Conservation (phyloP, 1,284 basidiomycete genomes). For the Takashimella tepidaria region DNA sequence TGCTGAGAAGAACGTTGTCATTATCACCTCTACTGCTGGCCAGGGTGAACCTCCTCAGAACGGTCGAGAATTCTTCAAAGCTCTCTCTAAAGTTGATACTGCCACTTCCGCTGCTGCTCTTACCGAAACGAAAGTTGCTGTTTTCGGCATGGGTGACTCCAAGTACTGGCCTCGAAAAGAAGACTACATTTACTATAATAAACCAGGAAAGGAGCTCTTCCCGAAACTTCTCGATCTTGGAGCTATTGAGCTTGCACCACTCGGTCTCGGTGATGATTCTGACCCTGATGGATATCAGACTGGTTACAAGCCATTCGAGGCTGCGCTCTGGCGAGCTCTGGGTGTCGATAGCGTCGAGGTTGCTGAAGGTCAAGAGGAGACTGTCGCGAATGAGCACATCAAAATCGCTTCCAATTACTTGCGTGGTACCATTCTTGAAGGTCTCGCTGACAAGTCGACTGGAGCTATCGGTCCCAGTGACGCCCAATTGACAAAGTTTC, state of each 20-base stretch:
- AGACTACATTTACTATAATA: conserved; percentile 97
- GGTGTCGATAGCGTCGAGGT: conserved; percentile 89
- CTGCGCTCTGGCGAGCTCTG: conserved; percentile 85
- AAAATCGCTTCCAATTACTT: conserved; percentile 94
- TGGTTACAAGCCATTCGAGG: conserved; percentile 94
- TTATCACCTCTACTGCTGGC: conserved; percentile 95
- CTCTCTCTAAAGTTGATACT: conserved; percentile 61
- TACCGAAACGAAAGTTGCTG: conserved; percentile 64
- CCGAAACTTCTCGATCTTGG: conserved; percentile 69
- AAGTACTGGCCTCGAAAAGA: conserved; percentile 99
- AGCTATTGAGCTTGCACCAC: conserved; percentile 61
- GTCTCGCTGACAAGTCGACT: conserved; percentile 78
- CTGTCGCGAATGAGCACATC: conserved; percentile 99
- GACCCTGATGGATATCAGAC: conserved; percentile 95
- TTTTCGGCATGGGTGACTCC: conserved; percentile 96
- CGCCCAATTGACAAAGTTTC: conserved; percentile 96
- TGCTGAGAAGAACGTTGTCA: conserved; percentile 64
- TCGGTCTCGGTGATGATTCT: conserved; percentile 94
- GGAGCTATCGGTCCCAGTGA: conserved; percentile 86
- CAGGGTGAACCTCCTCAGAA: conserved; percentile 98
- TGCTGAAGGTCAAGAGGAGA: conserved; percentile 86
- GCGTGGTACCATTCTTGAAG: conserved; percentile 91
- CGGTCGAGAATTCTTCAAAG: conserved; percentile 84
- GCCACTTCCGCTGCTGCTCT: conserved; percentile 45
- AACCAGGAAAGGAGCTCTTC: conserved; percentile 88